A percentile compares a stretch with the other conserved stretches of the same genome.
These are phyloP conservation scores for Chaetomiaceae sp. DNA, from an alignment of 2,329 filamentous ascomycete genomes.

Conservation along the genomic window DNA sequence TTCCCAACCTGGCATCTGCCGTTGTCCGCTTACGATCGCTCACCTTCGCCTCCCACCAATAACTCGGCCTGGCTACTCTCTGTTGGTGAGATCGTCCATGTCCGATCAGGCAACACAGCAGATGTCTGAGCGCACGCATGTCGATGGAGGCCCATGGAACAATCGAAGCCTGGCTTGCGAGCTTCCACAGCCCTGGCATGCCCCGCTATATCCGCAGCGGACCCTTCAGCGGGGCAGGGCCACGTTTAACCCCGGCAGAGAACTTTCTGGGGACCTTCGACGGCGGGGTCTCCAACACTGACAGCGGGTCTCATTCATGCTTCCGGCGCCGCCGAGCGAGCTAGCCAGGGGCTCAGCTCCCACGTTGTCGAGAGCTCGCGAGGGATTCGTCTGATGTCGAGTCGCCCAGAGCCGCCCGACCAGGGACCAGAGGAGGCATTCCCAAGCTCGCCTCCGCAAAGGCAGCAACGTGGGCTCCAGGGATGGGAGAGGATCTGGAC, in stretches of 20 bases:
- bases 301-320: conserved; percentile 9
- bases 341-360: not conserved
- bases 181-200: not conserved
- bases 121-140: not conserved
- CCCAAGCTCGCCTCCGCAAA: no score
- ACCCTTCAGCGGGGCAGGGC: not conserved
- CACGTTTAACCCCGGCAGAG: conserved; percentile 8
- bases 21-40: not conserved
- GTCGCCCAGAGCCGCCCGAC: no score
- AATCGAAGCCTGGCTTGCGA: not conserved
- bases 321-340: not conserved
- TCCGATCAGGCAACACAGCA: not conserved
- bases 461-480: no score
- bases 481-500: no score
- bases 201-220: not conserved
- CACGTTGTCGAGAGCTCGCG: not conserved
- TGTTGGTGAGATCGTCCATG: not conserved
- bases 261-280: conserved; percentile 12
- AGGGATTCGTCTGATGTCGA: not conserved
- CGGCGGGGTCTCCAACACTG: not conserved
- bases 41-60: no score
- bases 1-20: not conserved
- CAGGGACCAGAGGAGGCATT: no score
- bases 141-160: not conserved
- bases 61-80: not conserved